Conservation (phyloP, 805 yeast genomes). For the Saturnispora besseyi region DNA sequence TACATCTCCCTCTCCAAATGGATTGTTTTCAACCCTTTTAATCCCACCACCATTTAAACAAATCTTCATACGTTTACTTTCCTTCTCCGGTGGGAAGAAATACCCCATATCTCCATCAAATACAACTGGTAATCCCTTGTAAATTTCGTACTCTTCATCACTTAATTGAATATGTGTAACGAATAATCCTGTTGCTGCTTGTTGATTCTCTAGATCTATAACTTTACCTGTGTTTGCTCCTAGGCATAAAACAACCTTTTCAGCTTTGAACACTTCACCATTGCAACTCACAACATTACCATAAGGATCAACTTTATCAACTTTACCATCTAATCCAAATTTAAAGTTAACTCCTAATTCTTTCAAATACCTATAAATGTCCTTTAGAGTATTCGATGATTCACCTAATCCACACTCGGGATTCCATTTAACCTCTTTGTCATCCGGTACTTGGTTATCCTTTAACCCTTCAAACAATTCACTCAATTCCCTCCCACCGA, state of each 20-base stretch:
- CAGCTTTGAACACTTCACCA: constrained; percentile 22
- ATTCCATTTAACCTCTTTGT: constrained; percentile 25
- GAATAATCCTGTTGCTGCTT: constrained; percentile 33
- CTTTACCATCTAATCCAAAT: constrained; percentile 24
- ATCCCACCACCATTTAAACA: constrained; percentile 31
- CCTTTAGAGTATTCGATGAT: constrained; percentile 30
- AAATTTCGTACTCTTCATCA: constrained; percentile 27
- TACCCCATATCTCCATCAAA: constrained; percentile 38
- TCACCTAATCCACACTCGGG: constrained; percentile 35
- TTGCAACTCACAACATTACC: constrained; percentile 5
- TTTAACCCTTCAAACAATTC: constrained; percentile 11
- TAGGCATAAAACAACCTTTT: constrained; percentile 24
- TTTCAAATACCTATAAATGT: constrained; percentile 22
- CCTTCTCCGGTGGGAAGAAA: constrained; percentile 40
- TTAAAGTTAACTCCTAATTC: constrained; percentile 25
- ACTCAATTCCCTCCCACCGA: constrained; percentile 24
- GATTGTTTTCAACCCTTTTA: constrained; percentile 13
- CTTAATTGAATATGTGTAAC: constrained; percentile 33
- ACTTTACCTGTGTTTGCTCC: constrained; percentile 35
- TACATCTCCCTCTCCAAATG: constrained; percentile 10
- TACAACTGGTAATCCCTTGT: constrained; percentile 33
- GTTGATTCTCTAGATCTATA: constrained; percentile 25
- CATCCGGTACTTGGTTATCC: constrained; percentile 10
- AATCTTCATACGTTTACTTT: constrained; percentile 29
- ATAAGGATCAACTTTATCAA: constrained; percentile 4